phyloP scores from a whole-genome alignment of 139 green algal genomes.

The Astrephomene gubernaculifera region DNA sequence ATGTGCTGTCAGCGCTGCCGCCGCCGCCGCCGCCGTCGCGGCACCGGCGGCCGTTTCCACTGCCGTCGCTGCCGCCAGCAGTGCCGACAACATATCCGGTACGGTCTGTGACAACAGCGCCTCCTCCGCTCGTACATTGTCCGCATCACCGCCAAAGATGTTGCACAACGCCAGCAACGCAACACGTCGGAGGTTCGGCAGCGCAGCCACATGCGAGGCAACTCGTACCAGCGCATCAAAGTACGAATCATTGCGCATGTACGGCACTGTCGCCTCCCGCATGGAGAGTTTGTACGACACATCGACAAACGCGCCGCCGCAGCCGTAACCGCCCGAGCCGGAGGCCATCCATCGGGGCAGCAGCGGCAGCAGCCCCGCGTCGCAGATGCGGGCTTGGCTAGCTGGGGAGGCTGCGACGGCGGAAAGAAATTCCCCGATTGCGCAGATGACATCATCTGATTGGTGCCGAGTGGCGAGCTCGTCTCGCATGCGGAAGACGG shows the following conservation, averaged over 20 bases:
- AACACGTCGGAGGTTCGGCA: neutral
- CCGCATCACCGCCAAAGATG: neutral
- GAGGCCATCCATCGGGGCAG: neutral
- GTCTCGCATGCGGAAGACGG: neutral
- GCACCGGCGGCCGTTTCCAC: neutral
- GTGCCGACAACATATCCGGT: neutral
- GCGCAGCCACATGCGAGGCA: neutral
- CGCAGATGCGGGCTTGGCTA: neutral
- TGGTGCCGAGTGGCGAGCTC: slow-evolving; percentile 1
- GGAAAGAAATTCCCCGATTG: slow-evolving; percentile 11
- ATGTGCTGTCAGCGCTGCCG: neutral
- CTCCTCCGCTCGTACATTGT: slow-evolving; percentile 19
- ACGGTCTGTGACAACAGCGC: neutral
- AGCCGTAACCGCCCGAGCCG: neutral
- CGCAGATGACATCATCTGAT: neutral
- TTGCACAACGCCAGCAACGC: slow-evolving; percentile 4
- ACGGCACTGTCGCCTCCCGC: neutral
- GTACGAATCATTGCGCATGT: slow-evolving; percentile 15
- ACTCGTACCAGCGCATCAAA: slow-evolving; percentile 5
- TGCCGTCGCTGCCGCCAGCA: slow-evolving; percentile 21
- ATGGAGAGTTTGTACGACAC: neutral
- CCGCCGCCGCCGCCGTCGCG: neutral
- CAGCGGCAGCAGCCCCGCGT: slow-evolving; percentile 28
- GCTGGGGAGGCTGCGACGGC: neutral
- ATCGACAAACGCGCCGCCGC: neutral